These are phyloP conservation scores for Mrakia frigida DNA, from an alignment of 768 basidiomycete genomes.

Conservation along the genomic window DNA sequence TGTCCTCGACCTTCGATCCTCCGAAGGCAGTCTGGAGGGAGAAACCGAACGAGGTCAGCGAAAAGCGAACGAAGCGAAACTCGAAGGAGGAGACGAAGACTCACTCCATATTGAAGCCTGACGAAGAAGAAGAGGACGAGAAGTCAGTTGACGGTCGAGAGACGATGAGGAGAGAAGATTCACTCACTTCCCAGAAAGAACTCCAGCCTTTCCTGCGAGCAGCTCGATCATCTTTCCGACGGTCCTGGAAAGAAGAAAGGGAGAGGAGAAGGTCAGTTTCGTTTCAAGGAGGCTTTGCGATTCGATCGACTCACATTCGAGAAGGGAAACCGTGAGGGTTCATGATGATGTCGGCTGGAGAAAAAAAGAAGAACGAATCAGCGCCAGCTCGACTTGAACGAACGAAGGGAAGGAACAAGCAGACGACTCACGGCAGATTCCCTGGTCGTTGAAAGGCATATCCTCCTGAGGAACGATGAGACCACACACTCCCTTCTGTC, in stretches of 20 bases:
- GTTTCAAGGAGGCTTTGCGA: neutral
- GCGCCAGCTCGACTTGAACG: neutral
- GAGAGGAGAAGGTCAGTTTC: neutral
- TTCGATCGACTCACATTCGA: conserved; percentile 50
- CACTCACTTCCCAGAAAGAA: conserved; percentile 29
- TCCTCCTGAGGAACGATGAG: conserved; percentile 98
- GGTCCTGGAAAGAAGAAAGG: conserved; percentile 57
- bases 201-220: conserved; percentile 77
- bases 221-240: conserved; percentile 99
- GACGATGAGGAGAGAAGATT: neutral
- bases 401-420: neutral
- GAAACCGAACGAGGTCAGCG: neutral
- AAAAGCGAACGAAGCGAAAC: neutral
- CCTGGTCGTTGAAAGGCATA: conserved; percentile 98
- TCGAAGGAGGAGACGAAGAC: neutral
- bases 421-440: conserved; percentile 61
- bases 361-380: conserved; percentile 23
- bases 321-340: conserved; percentile 99
- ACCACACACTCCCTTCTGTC: conserved; percentile 98
- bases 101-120: conserved; percentile 41
- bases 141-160: neutral
- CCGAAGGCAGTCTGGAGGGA: conserved; percentile 64
- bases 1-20: conserved; percentile 97
- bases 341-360: conserved; percentile 84
- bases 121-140: neutral